Percentiles rank a stretch among this genome's conserved stretches.
phyloP scores from a whole-genome alignment of 148 eudicot species.

The Suaeda aralocaspica region DNA sequence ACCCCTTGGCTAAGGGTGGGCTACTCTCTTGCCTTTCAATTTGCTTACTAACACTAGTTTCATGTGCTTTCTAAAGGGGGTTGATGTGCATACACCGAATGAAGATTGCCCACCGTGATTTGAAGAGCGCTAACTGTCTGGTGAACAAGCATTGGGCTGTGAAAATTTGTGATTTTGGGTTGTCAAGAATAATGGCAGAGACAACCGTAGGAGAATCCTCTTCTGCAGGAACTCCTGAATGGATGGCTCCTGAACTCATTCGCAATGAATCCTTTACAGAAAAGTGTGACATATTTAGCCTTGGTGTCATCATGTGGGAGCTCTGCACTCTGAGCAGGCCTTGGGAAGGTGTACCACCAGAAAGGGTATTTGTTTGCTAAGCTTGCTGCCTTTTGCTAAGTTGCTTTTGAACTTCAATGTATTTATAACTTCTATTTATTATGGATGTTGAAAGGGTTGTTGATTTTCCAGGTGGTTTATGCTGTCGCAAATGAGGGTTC shows the following conservation, averaged over 20 bases:
- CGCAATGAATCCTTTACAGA: constrained; percentile 91
- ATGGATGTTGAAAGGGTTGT: not conserved
- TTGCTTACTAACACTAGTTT: constrained; percentile 22
- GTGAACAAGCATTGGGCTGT: constrained; percentile 89
- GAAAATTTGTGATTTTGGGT: constrained; percentile 92
- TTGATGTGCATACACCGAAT: constrained; percentile 94
- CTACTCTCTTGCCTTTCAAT: not conserved
- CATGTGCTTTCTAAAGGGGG: constrained; percentile 51
- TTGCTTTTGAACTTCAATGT: not conserved
- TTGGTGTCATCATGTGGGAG: constrained; percentile 99
- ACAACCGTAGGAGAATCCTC: constrained; percentile 51
- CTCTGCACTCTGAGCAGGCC: constrained; percentile 80
- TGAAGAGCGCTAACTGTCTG: constrained; percentile 94
- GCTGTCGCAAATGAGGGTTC: constrained; percentile 79
- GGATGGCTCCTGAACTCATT: constrained; percentile 99
- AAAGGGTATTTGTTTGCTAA: constrained; percentile 47
- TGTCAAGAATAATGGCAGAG: constrained; percentile 68
- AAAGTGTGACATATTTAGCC: constrained; percentile 95
- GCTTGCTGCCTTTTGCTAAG: not conserved
- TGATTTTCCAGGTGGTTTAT: constrained; percentile 68
- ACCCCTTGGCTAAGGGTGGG: not conserved
- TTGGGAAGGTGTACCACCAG: constrained; percentile 87
- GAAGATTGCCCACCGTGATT: constrained; percentile 94
- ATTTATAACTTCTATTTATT: not conserved
- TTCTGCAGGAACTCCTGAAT: constrained; percentile 98